phyloP scores from a whole-genome alignment of 2,329 filamentous ascomycete genomes.

The Ceratocystis destructans region DNA sequence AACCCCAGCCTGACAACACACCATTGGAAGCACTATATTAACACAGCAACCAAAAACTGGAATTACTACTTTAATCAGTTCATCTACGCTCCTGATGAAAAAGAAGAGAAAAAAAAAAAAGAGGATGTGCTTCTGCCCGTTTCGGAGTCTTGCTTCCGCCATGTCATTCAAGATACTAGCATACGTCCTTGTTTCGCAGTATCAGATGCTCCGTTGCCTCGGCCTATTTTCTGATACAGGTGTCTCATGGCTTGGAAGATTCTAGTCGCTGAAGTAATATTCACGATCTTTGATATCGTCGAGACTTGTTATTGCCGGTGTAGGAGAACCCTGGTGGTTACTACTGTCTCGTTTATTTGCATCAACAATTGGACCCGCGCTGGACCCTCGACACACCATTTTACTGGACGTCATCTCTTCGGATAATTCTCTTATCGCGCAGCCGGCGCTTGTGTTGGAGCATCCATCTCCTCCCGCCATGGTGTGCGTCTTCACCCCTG shows the following conservation, averaged over 20 bases:
- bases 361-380: too few relatives aligned
- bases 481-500: constrained; percentile 3
- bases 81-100: background rate
- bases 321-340: background rate
- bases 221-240: too few relatives aligned
- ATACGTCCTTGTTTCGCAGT: too few relatives aligned
- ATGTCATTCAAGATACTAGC: too few relatives aligned
- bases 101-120: background rate
- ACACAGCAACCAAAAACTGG: background rate
- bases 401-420: too few relatives aligned
- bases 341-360: background rate
- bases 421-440: too few relatives aligned
- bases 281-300: too few relatives aligned
- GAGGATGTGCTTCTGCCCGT: background rate
- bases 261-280: too few relatives aligned
- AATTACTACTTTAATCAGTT: background rate
- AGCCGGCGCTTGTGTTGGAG: background rate
- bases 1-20: background rate
- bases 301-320: too few relatives aligned
- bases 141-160: background rate
- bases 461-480: background rate
- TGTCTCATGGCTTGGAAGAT: too few relatives aligned
- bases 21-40: background rate
- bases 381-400: too few relatives aligned
- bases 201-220: too few relatives aligned